Conservation (phyloP, 768 basidiomycete species). For the Podaxis rugospora region DNA sequence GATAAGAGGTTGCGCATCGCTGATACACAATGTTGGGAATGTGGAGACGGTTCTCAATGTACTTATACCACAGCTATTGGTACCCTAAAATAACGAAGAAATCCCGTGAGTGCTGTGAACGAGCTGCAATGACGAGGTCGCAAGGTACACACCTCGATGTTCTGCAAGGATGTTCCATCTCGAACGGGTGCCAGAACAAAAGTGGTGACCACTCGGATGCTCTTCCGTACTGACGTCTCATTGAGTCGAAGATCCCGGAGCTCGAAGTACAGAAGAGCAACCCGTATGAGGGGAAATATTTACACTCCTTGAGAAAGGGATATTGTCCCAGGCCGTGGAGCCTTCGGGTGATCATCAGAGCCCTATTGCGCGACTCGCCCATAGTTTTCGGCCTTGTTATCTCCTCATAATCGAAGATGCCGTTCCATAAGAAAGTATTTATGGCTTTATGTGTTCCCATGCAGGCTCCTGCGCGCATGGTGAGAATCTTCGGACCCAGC, state of each 20-base stretch:
- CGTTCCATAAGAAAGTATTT: not conserved
- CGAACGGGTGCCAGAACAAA: not conserved
- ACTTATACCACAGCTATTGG: conserved; percentile 1
- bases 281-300: not conserved
- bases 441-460: not conserved
- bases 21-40: not conserved
- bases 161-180: not conserved
- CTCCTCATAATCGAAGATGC: not conserved
- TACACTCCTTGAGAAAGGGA: not conserved
- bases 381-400: not conserved
- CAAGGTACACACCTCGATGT: not conserved
- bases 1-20: conserved; percentile 17
- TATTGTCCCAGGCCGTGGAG: conserved; percentile 7
- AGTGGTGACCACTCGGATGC: not conserved
- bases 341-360: not conserved
- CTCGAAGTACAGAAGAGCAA: not conserved
- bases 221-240: not conserved
- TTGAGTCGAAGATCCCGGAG: not conserved
- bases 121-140: not conserved
- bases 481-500: not conserved
- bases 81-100: not conserved
- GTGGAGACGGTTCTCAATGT: not conserved
- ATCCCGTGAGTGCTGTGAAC: not conserved
- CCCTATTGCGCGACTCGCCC: not conserved
- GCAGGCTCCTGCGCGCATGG: conserved; percentile 1